These are phyloP conservation scores for Agapanthus africanus DNA, from an alignment of 106 monocot species.

Conservation along the genomic window DNA sequence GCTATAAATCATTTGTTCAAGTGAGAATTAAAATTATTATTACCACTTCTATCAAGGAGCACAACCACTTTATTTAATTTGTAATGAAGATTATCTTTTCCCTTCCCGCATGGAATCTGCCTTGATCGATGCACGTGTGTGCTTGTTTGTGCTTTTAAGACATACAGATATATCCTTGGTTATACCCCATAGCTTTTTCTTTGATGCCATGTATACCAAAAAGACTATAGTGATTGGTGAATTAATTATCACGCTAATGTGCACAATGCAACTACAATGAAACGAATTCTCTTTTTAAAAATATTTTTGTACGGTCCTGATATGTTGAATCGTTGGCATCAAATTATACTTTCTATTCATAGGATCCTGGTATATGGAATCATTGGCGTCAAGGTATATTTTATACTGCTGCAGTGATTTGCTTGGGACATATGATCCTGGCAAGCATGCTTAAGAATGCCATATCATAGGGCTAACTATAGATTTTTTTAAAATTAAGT, in stretches of 20 bases:
- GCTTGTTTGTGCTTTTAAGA: background rate
- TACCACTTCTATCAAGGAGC: background rate
- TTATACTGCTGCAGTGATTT: too few species aligned
- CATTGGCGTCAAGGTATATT: too few species aligned
- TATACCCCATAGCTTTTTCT: background rate
- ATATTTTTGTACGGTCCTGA: background rate
- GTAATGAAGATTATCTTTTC: too few species aligned
- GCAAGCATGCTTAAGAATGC: too few species aligned
- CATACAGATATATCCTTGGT: background rate
- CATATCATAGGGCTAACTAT: too few species aligned
- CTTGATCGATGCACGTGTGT: background rate
- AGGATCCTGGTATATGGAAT: too few species aligned
- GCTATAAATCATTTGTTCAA: slow-evolving; percentile 1
- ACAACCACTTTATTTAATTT: background rate
- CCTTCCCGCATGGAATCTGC: background rate
- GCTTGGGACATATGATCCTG: too few species aligned
- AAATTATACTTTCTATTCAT: background rate
- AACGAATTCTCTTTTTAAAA: background rate
- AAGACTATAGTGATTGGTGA: background rate
- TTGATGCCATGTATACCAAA: background rate
- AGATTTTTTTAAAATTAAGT: too few species aligned
- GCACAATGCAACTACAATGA: background rate
- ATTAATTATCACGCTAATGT: too few species aligned
- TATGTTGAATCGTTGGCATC: background rate
- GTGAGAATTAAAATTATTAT: background rate